These are phyloP conservation scores for Blastobotrys robertii DNA, from an alignment of 805 yeast species.

Conservation along the genomic window DNA sequence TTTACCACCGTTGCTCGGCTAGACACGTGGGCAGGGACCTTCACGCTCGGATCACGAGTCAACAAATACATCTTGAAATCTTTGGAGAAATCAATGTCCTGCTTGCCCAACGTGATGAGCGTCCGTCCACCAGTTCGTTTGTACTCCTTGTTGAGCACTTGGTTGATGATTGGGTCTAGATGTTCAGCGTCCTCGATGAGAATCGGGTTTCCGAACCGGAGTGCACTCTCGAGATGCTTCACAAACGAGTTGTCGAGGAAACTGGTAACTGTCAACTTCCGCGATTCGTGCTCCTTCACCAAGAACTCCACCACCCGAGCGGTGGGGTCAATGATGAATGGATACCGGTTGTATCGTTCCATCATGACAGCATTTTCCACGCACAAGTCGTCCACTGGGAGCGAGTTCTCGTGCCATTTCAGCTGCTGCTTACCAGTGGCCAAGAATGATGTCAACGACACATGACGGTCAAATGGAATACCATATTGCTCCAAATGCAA, in stretches of 20 bases:
- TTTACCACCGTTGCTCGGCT: constrained; percentile 57
- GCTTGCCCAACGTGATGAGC: constrained; percentile 50
- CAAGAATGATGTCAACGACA: constrained; percentile 29
- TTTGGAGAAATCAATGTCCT: constrained; percentile 56
- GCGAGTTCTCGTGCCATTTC: constrained; percentile 44
- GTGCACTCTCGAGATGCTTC: constrained; percentile 65
- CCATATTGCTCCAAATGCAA: constrained; percentile 26
- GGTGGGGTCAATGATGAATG: constrained; percentile 69
- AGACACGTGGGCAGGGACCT: constrained; percentile 44
- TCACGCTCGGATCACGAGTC: constrained; percentile 45
- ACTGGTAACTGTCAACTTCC: constrained; percentile 46
- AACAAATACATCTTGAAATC: constrained; percentile 52
- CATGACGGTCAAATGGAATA: constrained; percentile 30
- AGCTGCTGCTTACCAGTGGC: constrained; percentile 33
- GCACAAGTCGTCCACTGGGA: constrained; percentile 50
- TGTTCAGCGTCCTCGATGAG: constrained; percentile 72
- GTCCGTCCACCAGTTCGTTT: constrained; percentile 60
- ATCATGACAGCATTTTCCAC: constrained; percentile 56
- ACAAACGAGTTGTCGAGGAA: constrained; percentile 59
- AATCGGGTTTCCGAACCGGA: constrained; percentile 72
- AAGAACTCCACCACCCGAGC: constrained; percentile 38
- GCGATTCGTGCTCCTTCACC: constrained; percentile 12
- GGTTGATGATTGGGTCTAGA: constrained; percentile 63
- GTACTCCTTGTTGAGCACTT: constrained; percentile 53
- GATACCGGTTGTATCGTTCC: constrained; percentile 31